Evolutionary conservation across 495 filamentous ascomycete species (phyloP).

Genomic region (Xylaria grammica): DNA sequence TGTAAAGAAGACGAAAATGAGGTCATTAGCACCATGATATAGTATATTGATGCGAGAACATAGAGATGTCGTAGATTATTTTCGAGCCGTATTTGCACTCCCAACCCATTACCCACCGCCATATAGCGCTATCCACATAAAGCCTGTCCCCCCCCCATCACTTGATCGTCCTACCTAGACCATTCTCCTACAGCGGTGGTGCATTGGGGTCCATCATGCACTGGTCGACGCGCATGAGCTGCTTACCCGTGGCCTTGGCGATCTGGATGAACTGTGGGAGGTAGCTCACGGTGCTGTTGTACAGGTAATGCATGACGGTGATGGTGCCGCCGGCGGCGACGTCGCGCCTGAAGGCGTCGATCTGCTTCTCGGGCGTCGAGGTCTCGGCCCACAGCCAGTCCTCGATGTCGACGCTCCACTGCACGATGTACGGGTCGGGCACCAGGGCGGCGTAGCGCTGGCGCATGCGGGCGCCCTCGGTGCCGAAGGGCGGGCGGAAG

Average conservation of each 20-base stretch:
- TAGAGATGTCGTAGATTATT: neutral
- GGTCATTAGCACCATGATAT: neutral
- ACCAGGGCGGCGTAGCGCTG: constrained; percentile 62
- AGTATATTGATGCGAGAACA: neutral
- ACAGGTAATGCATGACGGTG: constrained; percentile 79
- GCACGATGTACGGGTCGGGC: constrained; percentile 60
- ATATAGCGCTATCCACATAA: neutral
- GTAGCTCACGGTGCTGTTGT: constrained; percentile 69
- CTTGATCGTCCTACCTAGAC: neutral
- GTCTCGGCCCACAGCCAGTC: constrained; percentile 77
- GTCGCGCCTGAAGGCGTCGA: constrained; percentile 74
- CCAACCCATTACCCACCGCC: neutral
- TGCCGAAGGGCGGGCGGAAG: constrained; percentile 81
- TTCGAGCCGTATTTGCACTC: neutral
- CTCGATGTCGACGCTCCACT: constrained; percentile 79
- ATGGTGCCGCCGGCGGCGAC: constrained; percentile 70
- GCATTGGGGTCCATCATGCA: constrained; percentile 75
- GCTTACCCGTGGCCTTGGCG: constrained; percentile 68
- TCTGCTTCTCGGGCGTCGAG: constrained; percentile 71
- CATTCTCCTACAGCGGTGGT: constrained; percentile 51
- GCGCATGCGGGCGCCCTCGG: constrained; percentile 72
- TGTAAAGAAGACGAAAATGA: no score
- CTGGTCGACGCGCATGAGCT: constrained; percentile 79
- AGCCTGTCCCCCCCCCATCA: neutral
- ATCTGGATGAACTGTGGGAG: constrained; percentile 71